These are phyloP conservation scores for Colletotrichum gloeosporioides DNA, from an alignment of 2,329 filamentous ascomycete species.

Conservation along the genomic window DNA sequence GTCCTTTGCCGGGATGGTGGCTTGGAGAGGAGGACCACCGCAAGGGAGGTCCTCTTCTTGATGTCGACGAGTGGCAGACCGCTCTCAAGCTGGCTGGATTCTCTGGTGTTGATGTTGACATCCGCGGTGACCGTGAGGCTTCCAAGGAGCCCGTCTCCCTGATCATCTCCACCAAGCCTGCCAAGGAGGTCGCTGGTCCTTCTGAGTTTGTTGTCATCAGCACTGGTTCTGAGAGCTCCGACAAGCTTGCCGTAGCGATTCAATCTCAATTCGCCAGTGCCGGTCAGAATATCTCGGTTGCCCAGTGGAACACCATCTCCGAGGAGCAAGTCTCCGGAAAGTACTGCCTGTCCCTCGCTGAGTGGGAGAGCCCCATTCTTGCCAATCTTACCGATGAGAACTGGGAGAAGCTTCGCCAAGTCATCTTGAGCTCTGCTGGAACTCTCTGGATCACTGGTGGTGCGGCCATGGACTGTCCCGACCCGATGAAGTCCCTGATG, in stretches of 20 bases:
- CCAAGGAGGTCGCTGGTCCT: neutral
- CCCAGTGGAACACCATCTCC: neutral
- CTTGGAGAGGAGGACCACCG: constrained; percentile 29
- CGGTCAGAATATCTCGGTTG: neutral
- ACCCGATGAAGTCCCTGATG: constrained; percentile 12
- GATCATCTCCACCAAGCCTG: constrained; percentile 11
- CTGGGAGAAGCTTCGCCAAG: constrained; percentile 3
- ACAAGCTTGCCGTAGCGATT: neutral
- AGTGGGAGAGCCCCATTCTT: constrained; percentile 5
- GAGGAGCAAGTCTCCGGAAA: neutral
- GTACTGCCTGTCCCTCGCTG: constrained; percentile 4
- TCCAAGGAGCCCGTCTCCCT: constrained; percentile 16
- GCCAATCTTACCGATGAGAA: neutral
- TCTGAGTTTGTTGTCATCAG: neutral
- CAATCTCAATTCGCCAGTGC: neutral
- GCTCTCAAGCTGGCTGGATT: constrained; percentile 15
- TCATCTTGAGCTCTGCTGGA: constrained; percentile 4
- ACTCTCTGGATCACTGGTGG: constrained; percentile 20
- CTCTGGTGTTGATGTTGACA: constrained; percentile 18
- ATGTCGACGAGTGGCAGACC: constrained; percentile 10
- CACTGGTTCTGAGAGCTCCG: neutral
- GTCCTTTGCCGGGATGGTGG: constrained; percentile 43
- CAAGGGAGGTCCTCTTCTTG: constrained; percentile 1
- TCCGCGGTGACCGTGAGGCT: constrained; percentile 5
- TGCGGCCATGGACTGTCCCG: constrained; percentile 11